Base-by-base conservation (phyloP, 2,329 filamentous ascomycete species). In the Beauveria rudraprayagi region DNA sequence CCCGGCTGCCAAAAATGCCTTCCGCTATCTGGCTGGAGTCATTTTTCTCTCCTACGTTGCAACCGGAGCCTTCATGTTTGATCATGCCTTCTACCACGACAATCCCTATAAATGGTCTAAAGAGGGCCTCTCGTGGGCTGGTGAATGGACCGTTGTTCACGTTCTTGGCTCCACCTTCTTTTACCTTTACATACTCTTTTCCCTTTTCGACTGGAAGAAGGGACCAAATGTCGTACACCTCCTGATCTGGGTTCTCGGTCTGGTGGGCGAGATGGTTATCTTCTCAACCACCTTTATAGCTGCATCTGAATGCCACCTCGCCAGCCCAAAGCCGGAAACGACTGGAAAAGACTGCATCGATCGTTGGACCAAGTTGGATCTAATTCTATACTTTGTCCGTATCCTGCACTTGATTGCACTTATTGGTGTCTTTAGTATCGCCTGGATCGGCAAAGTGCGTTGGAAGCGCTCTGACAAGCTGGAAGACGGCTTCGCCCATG, bases 111-210 rank as follows among this genome's bases (percentile, higher is more conserved):
- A 67, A 53, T 76, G 74, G 74, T 70, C 73, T 16, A 71, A 66
- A 63, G 67, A 74, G 62, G 77, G 85, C 65, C 78, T 85, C 59
- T 63, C 70, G 24, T 96, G 91, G 91, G 91, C 90, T 70, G 90
- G 90, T 61, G 85, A 94, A 76, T 81, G 85, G 66, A 83, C 83
- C 61, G 87, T 89, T 76, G 90, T 96, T 70, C 96, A 95, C 73
- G 80, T 95, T 65, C 83, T 91, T 61, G 91, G 88, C 60, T 88
- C 90, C 50, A 89, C 92, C 66, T 96, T 96, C 78, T 85, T 94
- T 65, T 94, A 95, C 77, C 82, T 90, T 55, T 87, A 96, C 66
- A 83, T 96, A 66, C 82, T 95, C 66, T 88, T 97, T 69, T 92
- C 92, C 34, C 83, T 97, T 61, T 81, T 96, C 68, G 92, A 97